phyloP scores from a whole-genome alignment of 2,329 filamentous ascomycete species.

The Aspergillus ustus region DNA sequence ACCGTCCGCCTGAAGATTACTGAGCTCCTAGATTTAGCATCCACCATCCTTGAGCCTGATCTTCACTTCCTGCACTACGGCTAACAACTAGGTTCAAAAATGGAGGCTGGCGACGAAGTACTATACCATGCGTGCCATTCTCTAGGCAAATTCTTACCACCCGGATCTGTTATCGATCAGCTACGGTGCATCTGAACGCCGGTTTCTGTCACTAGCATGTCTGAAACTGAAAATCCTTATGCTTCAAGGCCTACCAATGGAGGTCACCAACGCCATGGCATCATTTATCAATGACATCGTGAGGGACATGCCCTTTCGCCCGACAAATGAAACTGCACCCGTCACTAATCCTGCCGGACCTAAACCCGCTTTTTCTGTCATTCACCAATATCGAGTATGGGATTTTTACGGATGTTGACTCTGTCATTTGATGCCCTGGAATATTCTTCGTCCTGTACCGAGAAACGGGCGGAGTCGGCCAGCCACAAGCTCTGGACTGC shows the following conservation, averaged over 20 bases:
- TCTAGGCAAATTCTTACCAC: conserved; percentile 14
- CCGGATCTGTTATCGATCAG: conserved; percentile 9
- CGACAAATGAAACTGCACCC: not conserved
- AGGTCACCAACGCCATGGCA: not conserved
- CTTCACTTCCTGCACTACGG: not conserved
- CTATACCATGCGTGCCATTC: not conserved
- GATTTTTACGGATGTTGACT: not conserved
- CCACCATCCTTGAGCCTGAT: not conserved
- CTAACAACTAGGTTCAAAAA: not conserved
- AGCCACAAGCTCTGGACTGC: no score
- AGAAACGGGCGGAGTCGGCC: no score
- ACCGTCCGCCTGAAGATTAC: not conserved
- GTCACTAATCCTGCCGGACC: not conserved
- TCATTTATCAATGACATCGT: not conserved
- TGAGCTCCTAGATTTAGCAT: not conserved
- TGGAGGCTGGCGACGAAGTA: not conserved
- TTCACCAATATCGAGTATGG: not conserved
- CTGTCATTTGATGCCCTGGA: no score
- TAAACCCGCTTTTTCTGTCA: not conserved
- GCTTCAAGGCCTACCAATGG: not conserved
- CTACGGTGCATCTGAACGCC: not conserved
- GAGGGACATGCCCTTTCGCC: not conserved
- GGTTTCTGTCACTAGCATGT: conserved; percentile 7
- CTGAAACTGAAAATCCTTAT: conserved; percentile 5
- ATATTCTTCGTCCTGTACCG: no score